phyloP scores from a whole-genome alignment of 2,329 filamentous ascomycete species.

The Macrophomina pseudophaseolina region DNA sequence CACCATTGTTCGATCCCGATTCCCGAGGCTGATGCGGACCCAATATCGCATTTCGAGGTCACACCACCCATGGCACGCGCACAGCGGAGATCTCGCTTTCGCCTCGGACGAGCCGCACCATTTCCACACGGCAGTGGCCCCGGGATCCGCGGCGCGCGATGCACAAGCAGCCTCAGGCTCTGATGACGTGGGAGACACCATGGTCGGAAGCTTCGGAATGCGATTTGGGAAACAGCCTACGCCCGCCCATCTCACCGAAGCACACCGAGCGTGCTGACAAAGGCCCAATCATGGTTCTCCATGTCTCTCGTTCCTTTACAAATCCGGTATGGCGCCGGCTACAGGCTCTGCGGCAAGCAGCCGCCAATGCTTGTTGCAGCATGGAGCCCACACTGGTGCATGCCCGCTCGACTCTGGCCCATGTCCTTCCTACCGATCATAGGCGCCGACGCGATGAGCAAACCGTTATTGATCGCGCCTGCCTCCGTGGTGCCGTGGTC shows the following conservation, averaged over 20 bases:
- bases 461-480: slow-evolving; percentile 19
- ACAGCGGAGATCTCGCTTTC: slow-evolving; percentile 10
- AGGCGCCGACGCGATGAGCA: not conserved
- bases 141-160: not conserved
- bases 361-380: slow-evolving; percentile 18
- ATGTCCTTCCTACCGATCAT: not conserved
- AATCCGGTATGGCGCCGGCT: slow-evolving; percentile 7
- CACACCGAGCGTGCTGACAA: slow-evolving; percentile 2
- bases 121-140: not conserved
- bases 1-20: not conserved
- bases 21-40: not conserved
- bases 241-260: not conserved
- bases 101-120: slow-evolving; percentile 8
- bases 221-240: not conserved
- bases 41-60: not conserved
- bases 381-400: not conserved
- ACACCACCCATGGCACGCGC: slow-evolving; percentile 1
- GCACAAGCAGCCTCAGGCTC: not conserved
- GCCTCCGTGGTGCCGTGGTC: not conserved
- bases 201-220: slow-evolving; percentile 7
- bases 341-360: slow-evolving; percentile 21
- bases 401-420: not conserved
- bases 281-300: not conserved
- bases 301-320: not conserved
- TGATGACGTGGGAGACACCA: not conserved